A percentile compares a stretch with the other conserved stretches of the same genome.
Evolutionary conservation across 257 asterid genomes (phyloP).

Genomic region (Verbascum thapsus): DNA sequence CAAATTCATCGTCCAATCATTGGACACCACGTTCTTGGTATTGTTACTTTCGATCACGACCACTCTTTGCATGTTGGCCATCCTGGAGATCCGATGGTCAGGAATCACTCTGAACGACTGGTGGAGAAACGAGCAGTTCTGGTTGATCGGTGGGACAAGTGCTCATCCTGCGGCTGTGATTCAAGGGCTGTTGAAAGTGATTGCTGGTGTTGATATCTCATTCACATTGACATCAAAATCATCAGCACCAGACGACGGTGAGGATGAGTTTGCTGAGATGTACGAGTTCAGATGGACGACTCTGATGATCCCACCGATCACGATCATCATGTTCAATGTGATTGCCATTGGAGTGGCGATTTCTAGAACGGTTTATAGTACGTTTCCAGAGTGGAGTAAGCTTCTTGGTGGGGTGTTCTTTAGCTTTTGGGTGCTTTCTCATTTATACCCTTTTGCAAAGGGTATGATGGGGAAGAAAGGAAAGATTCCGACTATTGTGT

Average conservation of each 20-base stretch:
- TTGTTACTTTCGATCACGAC: constrained; percentile 62
- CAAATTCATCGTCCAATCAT: constrained; percentile 75
- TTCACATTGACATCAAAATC: constrained; percentile 87
- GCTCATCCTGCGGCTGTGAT: constrained; percentile 91
- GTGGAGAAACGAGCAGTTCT: constrained; percentile 97
- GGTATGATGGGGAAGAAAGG: constrained; percentile 86
- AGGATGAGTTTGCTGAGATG: constrained; percentile 76
- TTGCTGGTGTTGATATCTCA: constrained; percentile 82
- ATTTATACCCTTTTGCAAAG: constrained; percentile 85
- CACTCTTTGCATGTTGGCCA: constrained; percentile 68
- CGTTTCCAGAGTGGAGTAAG: constrained; percentile 88
- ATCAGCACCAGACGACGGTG: constrained; percentile 67
- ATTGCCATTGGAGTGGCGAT: constrained; percentile 71
- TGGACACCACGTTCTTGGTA: constrained; percentile 61
- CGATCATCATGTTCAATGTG: constrained; percentile 73
- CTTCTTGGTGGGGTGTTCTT: constrained; percentile 83
- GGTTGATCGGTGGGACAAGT: constrained; percentile 94
- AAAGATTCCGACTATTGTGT: constrained; percentile 84
- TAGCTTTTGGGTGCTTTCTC: constrained; percentile 92
- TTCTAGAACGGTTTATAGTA: constrained; percentile 71
- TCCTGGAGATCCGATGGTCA: constrained; percentile 87
- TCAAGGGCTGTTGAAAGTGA: constrained; percentile 81
- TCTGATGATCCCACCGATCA: constrained; percentile 82
- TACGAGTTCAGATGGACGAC: constrained; percentile 84
- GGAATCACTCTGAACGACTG: constrained; percentile 88